Base-by-base conservation (phyloP, 1,139 yeast genomes). In the Saccharomyces hybrid region DNA sequence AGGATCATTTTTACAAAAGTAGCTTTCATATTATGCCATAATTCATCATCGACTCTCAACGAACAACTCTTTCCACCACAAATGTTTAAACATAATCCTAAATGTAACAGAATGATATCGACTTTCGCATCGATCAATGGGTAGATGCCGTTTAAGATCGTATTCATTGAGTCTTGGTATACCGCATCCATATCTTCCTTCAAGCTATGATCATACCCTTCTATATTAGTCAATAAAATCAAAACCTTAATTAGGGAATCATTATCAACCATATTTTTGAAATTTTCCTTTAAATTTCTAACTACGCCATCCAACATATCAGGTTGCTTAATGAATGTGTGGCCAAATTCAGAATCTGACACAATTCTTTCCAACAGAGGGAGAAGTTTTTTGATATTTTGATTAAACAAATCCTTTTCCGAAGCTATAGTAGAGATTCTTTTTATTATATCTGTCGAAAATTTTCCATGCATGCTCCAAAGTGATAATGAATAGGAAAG, bases 21-120 rank as follows among this genome's bases (percentile, higher is more conserved):
- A 27, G 38, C n/a, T 48, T 14, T 25, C 9, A 13, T 46, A 14
- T 27, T 28, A 14, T 8, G 28, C 26, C 28, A 49, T 49, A n/a
- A 42, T 50, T 23, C 19, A 28, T 41, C 46, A 9, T 34, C 51
- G 14, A 46, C 32, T 16, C 23, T 51, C 29, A 42, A 19, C 11
- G 25, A 26, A 41, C 41, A 46, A 42, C 38, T 38, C n/a, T 34
- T 41, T 31, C 49, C 52, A n/a, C 47, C 31, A 8, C 61, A 48
- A 13, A 62, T n/a, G 51, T 63, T 65, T 26, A 64, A 52, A 16
- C 58, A 47, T 23, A 66, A 51, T 8, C 68, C 69, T n/a, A 65
- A 55, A 44, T 62, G 61, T 25, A 65, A 56, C 11, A 63, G 55
- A 19, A 60, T n/a, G 6, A 55, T 49, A 51, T 61, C 60, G 54